Evolutionary conservation across 768 basidiomycete genomes (phyloP).

Genomic region (Podaxis mareebaensis): DNA sequence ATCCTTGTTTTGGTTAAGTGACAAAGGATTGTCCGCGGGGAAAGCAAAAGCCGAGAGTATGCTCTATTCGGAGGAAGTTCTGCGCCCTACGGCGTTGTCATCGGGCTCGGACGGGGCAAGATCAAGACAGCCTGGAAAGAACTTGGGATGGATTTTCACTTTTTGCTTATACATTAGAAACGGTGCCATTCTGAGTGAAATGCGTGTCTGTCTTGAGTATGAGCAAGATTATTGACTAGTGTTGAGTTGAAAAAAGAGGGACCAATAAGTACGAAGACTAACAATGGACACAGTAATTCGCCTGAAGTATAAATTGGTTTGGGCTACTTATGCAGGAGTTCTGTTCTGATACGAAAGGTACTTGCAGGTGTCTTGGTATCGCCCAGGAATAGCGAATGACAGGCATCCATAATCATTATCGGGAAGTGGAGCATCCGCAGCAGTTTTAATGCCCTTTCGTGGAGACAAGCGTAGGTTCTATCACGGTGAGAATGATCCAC

Average conservation of each 20-base stretch:
- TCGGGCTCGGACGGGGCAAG: neutral
- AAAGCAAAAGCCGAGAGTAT: neutral
- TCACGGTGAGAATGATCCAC: neutral
- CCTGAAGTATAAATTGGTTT: neutral
- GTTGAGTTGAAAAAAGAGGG: too few species aligned
- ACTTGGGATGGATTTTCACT: neutral
- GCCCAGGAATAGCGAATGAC: neutral
- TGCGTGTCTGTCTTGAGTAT: too few species aligned
- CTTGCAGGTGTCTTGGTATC: neutral
- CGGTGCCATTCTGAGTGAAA: neutral
- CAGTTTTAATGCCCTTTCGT: neutral
- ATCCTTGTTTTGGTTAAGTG: neutral
- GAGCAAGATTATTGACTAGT: too few species aligned
- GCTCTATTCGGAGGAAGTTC: neutral
- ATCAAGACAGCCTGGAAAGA: neutral
- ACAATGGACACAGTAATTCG: too few species aligned
- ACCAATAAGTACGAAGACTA: too few species aligned
- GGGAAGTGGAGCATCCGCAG: neutral
- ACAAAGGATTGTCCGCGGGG: neutral
- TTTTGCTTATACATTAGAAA: neutral
- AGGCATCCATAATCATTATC: neutral
- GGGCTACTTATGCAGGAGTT: neutral
- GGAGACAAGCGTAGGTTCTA: neutral
- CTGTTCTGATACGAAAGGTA: neutral
- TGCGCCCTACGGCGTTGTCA: neutral